A percentile compares a stretch with the other conserved stretches of the same genome.
phyloP scores from a whole-genome alignment of 2,329 filamentous ascomycete genomes.

The Paramyrothecium sp. region DNA sequence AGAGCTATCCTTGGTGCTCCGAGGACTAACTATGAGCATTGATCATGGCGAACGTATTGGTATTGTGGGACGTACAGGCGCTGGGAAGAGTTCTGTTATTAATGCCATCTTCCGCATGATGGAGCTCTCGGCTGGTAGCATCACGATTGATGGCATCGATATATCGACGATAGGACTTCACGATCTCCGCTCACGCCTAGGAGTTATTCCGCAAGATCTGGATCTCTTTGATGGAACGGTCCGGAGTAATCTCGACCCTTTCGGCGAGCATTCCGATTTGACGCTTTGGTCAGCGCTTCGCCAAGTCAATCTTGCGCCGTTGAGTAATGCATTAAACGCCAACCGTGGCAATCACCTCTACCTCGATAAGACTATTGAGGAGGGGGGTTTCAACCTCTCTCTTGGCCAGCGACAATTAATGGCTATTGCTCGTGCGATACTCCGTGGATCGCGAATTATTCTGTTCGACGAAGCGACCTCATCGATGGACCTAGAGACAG shows the following conservation, averaged over 20 bases:
- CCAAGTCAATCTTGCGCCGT: slow-evolving; percentile 69
- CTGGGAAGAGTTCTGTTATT: slow-evolving; percentile 84
- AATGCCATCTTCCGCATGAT: slow-evolving; percentile 76
- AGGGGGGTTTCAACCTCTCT: slow-evolving; percentile 94
- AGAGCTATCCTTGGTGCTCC: slow-evolving; percentile 70
- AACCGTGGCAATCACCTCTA: slow-evolving; percentile 57
- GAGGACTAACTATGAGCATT: slow-evolving; percentile 70
- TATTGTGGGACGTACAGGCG: slow-evolving; percentile 80
- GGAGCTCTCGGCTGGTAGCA: slow-evolving; percentile 61
- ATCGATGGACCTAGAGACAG: slow-evolving; percentile 92
- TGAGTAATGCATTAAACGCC: slow-evolving; percentile 65
- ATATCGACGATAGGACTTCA: slow-evolving; percentile 73
- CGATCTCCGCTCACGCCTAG: slow-evolving; percentile 71
- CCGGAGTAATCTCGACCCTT: slow-evolving; percentile 77
- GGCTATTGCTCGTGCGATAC: slow-evolving; percentile 87
- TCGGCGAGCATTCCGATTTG: slow-evolving; percentile 73
- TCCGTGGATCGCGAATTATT: slow-evolving; percentile 85
- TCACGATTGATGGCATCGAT: slow-evolving; percentile 64
- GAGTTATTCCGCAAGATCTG: slow-evolving; percentile 83
- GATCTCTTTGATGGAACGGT: slow-evolving; percentile 81
- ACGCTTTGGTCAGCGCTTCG: slow-evolving; percentile 76
- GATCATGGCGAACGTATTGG: slow-evolving; percentile 75
- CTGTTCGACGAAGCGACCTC: slow-evolving; percentile 96
- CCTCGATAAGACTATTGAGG: slow-evolving; percentile 82
- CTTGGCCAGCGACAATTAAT: slow-evolving; percentile 94